Conservation (phyloP, 495 filamentous ascomycete species). For the Sabuloglossum arenarium region DNA sequence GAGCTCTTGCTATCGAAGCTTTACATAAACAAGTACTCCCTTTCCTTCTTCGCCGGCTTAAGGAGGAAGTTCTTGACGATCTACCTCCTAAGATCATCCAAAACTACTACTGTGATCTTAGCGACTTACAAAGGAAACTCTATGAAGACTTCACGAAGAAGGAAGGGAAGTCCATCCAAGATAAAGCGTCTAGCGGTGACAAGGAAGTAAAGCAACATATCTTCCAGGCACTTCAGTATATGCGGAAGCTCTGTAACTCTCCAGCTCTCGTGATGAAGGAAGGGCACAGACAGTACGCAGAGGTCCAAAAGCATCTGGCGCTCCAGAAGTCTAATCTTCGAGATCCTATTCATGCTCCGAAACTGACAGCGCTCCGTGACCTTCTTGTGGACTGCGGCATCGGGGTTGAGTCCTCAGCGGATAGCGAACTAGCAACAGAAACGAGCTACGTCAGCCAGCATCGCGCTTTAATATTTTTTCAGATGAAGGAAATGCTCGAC, state of each 20-base stretch:
- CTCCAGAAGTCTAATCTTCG: slow-evolving; percentile 54
- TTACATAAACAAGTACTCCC: slow-evolving; percentile 94
- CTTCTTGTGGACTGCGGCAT: slow-evolving; percentile 91
- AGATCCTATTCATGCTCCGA: slow-evolving; percentile 77
- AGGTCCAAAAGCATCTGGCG: slow-evolving; percentile 51
- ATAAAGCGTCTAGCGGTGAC: slow-evolving; percentile 56
- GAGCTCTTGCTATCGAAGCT: slow-evolving; percentile 87
- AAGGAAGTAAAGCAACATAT: slow-evolving; percentile 94
- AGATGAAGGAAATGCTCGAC: slow-evolving; percentile 99
- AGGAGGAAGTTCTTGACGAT: slow-evolving; percentile 93
- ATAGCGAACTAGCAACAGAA: slow-evolving; percentile 39
- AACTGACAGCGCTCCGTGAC: slow-evolving; percentile 73
- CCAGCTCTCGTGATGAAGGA: slow-evolving; percentile 89
- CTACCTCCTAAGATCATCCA: slow-evolving; percentile 96
- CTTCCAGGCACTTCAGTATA: slow-evolving; percentile 97
- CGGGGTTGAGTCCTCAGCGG: slow-evolving; percentile 38
- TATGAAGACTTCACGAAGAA: slow-evolving; percentile 94
- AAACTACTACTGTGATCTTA: slow-evolving; percentile 98
- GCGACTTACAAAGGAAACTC: slow-evolving; percentile 79
- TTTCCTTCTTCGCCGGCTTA: slow-evolving; percentile 87
- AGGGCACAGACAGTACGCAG: slow-evolving; percentile 73
- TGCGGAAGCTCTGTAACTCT: slow-evolving; percentile 97
- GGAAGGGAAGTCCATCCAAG: slow-evolving; percentile 61
- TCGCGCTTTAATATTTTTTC: slow-evolving; percentile 90
- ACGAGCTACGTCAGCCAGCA: slow-evolving; percentile 78